These are phyloP conservation scores for Aspergillus cavernicola DNA, from an alignment of 495 filamentous ascomycete genomes.

Conservation along the genomic window DNA sequence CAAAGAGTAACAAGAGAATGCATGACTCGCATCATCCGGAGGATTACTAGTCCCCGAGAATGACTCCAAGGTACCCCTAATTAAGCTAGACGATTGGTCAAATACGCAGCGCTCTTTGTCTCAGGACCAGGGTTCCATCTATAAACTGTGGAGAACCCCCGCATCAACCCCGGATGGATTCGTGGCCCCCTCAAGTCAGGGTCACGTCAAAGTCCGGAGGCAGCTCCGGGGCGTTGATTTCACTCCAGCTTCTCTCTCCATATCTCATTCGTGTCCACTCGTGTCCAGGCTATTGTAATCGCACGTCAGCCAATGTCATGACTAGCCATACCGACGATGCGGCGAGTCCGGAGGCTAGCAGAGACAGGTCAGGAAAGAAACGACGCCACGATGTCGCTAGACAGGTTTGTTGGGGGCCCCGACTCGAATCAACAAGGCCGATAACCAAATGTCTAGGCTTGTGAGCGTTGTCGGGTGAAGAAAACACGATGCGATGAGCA, in stretches of 20 bases:
- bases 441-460: background rate
- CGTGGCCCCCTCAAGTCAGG: too few species aligned
- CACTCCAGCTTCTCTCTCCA: background rate
- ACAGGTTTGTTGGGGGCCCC: background rate
- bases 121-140: too few species aligned
- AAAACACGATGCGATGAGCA: background rate
- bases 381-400: background rate
- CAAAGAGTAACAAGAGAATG: too few species aligned
- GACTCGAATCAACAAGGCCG: background rate
- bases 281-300: background rate
- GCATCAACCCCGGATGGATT: too few species aligned
- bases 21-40: too few species aligned
- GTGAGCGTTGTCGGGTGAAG: background rate
- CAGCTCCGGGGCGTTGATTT: background rate
- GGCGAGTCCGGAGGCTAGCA: background rate
- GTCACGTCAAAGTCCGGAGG: background rate
- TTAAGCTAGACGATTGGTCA: too few species aligned
- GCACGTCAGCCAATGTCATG: background rate
- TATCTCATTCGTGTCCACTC: background rate
- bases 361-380: background rate
- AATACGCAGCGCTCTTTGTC: too few species aligned
- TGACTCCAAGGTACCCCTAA: too few species aligned
- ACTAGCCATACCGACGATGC: background rate
- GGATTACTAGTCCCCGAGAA: too few species aligned
- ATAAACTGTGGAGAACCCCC: too few species aligned